Conservation (phyloP, 495 filamentous ascomycete species). For the Penicillium cataractarum region DNA sequence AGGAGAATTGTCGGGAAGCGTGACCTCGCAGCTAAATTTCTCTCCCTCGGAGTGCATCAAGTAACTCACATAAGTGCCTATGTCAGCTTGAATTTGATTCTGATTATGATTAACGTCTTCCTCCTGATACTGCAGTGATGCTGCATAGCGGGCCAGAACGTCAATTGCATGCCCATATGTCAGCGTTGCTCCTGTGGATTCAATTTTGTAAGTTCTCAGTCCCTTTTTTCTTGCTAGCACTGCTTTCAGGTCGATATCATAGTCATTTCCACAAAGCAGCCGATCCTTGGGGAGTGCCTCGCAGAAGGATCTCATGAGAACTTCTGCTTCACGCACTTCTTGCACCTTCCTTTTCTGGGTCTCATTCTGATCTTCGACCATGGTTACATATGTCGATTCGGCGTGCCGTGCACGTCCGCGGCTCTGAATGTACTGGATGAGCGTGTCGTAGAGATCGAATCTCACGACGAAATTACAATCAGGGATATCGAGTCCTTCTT, state of each 20-base stretch:
- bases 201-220: constrained; percentile 62
- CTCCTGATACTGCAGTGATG: constrained; percentile 40
- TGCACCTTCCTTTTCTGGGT: constrained; percentile 57
- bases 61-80: constrained; percentile 61
- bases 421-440: constrained; percentile 97
- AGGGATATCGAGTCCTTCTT: constrained; percentile 95
- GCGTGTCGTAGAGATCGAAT: constrained; percentile 87
- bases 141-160: constrained; percentile 66
- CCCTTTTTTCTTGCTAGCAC: constrained; percentile 57
- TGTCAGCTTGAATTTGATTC: constrained; percentile 64
- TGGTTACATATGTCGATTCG: constrained; percentile 79
- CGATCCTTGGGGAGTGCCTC: constrained; percentile 74
- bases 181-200: constrained; percentile 74
- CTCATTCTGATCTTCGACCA: constrained; percentile 71
- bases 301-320: constrained; percentile 74
- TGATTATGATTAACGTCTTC: not conserved
- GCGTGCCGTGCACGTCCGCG: constrained; percentile 81
- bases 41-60: constrained; percentile 57
- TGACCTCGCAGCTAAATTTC: constrained; percentile 77
- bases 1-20: constrained; percentile 77
- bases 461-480: constrained; percentile 90
- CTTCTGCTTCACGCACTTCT: constrained; percentile 60
- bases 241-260: constrained; percentile 50
- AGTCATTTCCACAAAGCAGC: constrained; percentile 63
- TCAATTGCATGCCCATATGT: constrained; percentile 74